Percentiles rank a stretch among this genome's conserved stretches.
These are phyloP conservation scores for Suillus occidentalis DNA, from an alignment of 768 basidiomycete genomes.

Conservation along the genomic window DNA sequence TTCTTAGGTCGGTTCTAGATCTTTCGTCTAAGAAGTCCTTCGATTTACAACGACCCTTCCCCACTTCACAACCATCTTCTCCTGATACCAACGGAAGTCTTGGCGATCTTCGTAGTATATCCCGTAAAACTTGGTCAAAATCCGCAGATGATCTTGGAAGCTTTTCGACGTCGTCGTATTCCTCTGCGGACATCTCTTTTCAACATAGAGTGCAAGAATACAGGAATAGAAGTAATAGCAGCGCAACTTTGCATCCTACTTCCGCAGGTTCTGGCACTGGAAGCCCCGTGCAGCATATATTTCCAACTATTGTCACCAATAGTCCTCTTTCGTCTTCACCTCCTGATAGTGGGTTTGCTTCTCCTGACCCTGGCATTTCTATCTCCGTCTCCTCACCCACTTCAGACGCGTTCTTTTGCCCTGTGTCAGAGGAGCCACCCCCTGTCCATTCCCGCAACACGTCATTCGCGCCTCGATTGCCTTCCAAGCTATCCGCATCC, in stretches of 20 bases:
- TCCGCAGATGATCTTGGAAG: conserved; percentile 78
- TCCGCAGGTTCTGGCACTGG: conserved; percentile 26
- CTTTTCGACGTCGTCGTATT: conserved; percentile 37
- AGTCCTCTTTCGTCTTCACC: conserved; percentile 28
- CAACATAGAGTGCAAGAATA: conserved; percentile 68
- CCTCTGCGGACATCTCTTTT: conserved; percentile 47
- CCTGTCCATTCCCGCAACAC: conserved; percentile 62
- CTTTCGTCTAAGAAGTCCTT: conserved; percentile 50
- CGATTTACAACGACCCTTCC: conserved; percentile 37
- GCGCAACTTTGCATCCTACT: conserved; percentile 47
- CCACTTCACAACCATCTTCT: conserved; percentile 31
- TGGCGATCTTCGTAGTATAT: conserved; percentile 70
- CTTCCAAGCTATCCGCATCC: conserved; percentile 64
- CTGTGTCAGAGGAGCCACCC: conserved; percentile 36
- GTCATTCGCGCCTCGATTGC: conserved; percentile 68
- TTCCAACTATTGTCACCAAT: conserved; percentile 35
- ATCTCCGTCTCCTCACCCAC: conserved; percentile 49
- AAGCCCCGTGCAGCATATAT: conserved; percentile 41
- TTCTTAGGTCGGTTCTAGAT: conserved; percentile 63
- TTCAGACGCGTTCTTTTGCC: conserved; percentile 34
- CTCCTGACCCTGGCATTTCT: conserved; percentile 39
- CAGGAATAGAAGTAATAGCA: conserved; percentile 58
- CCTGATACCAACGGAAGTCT: conserved; percentile 37
- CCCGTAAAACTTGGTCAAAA: conserved; percentile 74
- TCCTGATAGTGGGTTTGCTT: conserved; percentile 15